Evolutionary conservation across 306 rosid genomes (phyloP).

Genomic region (Sechiopsis laciniata): DNA sequence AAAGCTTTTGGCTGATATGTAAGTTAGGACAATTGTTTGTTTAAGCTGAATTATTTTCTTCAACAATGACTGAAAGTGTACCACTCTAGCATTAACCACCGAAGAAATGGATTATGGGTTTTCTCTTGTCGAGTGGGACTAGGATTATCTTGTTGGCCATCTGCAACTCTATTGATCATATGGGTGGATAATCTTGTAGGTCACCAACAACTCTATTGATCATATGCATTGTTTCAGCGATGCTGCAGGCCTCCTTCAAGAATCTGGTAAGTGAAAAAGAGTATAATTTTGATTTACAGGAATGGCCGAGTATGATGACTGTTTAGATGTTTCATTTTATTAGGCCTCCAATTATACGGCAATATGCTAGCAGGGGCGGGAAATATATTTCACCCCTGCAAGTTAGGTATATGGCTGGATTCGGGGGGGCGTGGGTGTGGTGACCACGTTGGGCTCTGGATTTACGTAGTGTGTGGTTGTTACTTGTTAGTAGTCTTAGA

Average conservation of each 20-base stretch:
- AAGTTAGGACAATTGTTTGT: too few species aligned
- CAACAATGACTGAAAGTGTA: background rate
- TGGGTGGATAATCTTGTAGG: constrained; percentile 31
- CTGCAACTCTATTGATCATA: constrained; percentile 38
- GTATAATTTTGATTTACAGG: background rate
- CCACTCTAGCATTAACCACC: background rate
- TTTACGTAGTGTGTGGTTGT: too few species aligned
- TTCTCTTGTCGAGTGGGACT: background rate
- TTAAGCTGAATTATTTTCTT: background rate
- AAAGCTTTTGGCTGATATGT: too few species aligned
- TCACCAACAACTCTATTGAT: constrained; percentile 59
- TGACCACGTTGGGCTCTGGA: too few species aligned
- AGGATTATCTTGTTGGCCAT: constrained; percentile 41
- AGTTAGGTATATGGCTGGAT: too few species aligned
- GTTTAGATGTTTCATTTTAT: background rate
- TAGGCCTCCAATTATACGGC: too few species aligned
- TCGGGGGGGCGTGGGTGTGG: too few species aligned
- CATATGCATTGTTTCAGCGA: constrained; percentile 76
- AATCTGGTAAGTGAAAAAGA: constrained; percentile 46
- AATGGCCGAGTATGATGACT: background rate
- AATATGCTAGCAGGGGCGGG: too few species aligned
- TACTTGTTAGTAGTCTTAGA: too few species aligned
- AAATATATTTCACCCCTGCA: too few species aligned
- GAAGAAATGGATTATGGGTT: background rate
- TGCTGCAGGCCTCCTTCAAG: constrained; percentile 89